Conservation (phyloP, 208 protist species). For the Trichomonas tenax region DNA sequence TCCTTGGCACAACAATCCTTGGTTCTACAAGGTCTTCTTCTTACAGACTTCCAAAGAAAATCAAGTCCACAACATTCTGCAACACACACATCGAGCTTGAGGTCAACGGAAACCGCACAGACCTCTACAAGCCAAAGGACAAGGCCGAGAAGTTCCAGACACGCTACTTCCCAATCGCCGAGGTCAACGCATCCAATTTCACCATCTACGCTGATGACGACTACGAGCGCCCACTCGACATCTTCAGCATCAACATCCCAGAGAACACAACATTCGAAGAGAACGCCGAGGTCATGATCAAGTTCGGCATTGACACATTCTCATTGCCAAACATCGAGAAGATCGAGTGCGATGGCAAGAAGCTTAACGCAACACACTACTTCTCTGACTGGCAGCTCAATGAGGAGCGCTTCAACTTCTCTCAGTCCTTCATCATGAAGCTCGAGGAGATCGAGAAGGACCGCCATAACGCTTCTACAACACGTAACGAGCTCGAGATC, state of each 20-base stretch:
- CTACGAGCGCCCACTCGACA: not conserved
- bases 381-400: not conserved
- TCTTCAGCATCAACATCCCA: not conserved
- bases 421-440: not conserved
- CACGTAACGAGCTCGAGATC: not conserved
- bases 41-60: not conserved
- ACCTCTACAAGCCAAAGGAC: not conserved
- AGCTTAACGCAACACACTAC: too few species aligned
- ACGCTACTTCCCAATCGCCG: not conserved
- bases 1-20: not conserved
- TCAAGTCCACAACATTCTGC: not conserved
- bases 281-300: not conserved
- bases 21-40: not conserved
- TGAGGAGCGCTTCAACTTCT: not conserved
- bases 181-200: not conserved
- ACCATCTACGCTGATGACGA: not conserved
- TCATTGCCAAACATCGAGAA: not conserved
- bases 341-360: not conserved
- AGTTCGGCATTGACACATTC: not conserved
- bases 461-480: not conserved
- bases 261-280: not conserved
- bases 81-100: not conserved
- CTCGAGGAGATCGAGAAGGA: not conserved
- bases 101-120: not conserved
- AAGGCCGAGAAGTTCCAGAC: not conserved